These are phyloP conservation scores for Amphicarpaea edgeworthii DNA, from an alignment of 306 rosid genomes.

Conservation along the genomic window DNA sequence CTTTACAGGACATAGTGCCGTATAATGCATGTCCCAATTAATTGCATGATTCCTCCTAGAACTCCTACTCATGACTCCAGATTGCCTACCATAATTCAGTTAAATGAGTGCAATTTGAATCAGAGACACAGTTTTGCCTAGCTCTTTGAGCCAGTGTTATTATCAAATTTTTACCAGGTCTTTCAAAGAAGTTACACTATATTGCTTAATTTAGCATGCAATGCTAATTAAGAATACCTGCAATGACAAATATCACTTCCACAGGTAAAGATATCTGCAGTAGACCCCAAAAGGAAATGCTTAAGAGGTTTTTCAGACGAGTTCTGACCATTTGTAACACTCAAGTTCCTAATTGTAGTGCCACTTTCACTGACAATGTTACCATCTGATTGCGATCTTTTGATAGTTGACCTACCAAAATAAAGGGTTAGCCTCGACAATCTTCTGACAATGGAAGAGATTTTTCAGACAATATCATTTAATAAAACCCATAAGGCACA, in stretches of 20 bases:
- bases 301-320: constrained; percentile 51
- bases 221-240: constrained; percentile 63
- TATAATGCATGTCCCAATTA: neutral
- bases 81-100: neutral
- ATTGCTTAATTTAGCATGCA: constrained; percentile 23
- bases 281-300: constrained; percentile 58
- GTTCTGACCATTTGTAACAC: constrained; percentile 51
- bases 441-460: neutral
- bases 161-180: constrained; percentile 12
- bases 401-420: constrained; percentile 67
- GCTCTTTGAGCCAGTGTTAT: neutral
- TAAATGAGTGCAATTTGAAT: neutral
- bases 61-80: neutral
- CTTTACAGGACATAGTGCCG: neutral
- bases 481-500: constrained; percentile 17
- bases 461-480: constrained; percentile 29
- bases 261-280: constrained; percentile 59
- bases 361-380: constrained; percentile 67
- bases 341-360: constrained; percentile 49
- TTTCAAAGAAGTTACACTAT: constrained; percentile 14
- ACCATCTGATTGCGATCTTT: constrained; percentile 92
- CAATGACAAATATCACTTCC: constrained; percentile 63
- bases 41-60: neutral
- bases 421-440: constrained; percentile 34
- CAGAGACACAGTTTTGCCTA: neutral